phyloP scores from a whole-genome alignment of 192 early-diverging fungal genomes.

The Coemansia sp. region DNA sequence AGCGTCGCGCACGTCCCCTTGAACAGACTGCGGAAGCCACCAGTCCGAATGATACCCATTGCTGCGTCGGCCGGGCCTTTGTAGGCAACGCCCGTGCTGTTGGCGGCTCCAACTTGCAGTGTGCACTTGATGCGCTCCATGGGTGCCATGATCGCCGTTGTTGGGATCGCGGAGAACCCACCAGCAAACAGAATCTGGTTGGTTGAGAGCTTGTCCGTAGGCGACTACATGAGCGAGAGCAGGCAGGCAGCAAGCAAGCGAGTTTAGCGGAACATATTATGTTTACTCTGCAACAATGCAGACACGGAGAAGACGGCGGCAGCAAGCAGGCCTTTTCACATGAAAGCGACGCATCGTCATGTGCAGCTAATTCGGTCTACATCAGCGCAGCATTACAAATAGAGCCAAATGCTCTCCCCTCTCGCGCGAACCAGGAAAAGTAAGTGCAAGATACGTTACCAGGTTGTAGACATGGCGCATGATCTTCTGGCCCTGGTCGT shows the following conservation, averaged over 20 bases:
- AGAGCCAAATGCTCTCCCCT: no score
- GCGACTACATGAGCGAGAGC: constrained; percentile 22
- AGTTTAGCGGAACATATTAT: neutral
- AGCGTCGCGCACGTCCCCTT: constrained; percentile 92
- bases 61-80: constrained; percentile 90
- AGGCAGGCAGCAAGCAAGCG: no score
- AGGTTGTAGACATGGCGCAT: constrained; percentile 38
- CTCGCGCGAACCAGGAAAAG: no score
- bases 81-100: constrained; percentile 56
- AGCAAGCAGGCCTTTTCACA: constrained; percentile 1
- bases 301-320: neutral
- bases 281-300: neutral
- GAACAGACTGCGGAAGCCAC: constrained; percentile 84
- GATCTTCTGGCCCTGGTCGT: constrained; percentile 50
- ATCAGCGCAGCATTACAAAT: no score
- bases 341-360: constrained; percentile 2
- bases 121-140: constrained; percentile 95
- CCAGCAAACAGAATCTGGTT: constrained; percentile 85
- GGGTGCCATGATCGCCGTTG: constrained; percentile 90
- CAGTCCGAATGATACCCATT: constrained; percentile 75
- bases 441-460: constrained; percentile 41
- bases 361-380: neutral
- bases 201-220: constrained; percentile 53
- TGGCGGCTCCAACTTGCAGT: constrained; percentile 66
- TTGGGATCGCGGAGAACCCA: constrained; percentile 92